Evolutionary conservation across 352 stramenopile species (phyloP), one percentile per base, ranked within the genome.

Genomic region (Pythium scleroteichum): DNA sequence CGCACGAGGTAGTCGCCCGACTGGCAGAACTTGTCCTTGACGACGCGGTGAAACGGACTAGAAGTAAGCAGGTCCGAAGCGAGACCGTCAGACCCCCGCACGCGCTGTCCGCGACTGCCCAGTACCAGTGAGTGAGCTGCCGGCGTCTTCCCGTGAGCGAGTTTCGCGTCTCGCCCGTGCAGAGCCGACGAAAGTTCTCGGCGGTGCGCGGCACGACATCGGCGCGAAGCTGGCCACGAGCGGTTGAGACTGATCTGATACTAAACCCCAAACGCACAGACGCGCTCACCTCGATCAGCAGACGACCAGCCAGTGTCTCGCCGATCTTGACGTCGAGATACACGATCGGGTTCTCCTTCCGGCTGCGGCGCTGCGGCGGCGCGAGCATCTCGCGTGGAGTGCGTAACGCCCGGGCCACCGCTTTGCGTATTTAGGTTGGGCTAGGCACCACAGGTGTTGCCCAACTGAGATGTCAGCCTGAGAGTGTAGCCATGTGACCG

Each of bases 111-210:
- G 5, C 9, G 47, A 24, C 33, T 49, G 16, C n/a, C 10, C 29
- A 35, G 10, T 62, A 85, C 78, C 77, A 88, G 17, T 79, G 68
- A 1, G 75, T 62, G 67, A 85, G 79, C 41, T 80, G 68, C 9
- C 77, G 69, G 9, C 75, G 79, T 68, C 67, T 90, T 71, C 62
- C 83, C 35, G 74, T 90, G 68, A 27, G 78, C 19, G 58, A 8
- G n/a, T 74, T 68, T 24, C 51, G 69, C 13, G 68, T 85, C 76
- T 99, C 95, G 59, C 96, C 96, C 0, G 96, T 99, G 72, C 96
- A 99, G 4, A 99, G 73, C 40, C 80, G 86, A 42, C 96, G 79
- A 72, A 99, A 99, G 75, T 99, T 99, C 74, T 99, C 96, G 13
- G 90, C 96, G 0, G 96, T 98, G 39, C 82, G 80, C 0, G 97